Conservation (phyloP, 2,329 filamentous ascomycete genomes). For the Pseudogymnoascus pannorum region DNA sequence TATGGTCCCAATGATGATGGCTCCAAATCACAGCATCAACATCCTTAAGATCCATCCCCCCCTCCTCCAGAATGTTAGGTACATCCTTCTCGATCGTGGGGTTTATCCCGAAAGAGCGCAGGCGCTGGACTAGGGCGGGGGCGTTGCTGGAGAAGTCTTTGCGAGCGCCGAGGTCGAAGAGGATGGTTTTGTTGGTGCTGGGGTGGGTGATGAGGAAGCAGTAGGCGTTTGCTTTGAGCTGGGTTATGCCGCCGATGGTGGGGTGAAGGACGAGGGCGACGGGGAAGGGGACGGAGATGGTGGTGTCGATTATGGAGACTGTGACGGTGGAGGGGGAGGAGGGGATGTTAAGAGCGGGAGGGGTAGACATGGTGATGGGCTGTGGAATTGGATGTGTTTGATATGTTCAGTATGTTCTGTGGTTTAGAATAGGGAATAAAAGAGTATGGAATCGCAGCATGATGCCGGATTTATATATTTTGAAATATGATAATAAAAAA, state of each 20-base stretch:
- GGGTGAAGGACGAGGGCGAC: constrained; percentile 19
- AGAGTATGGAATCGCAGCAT: too few species aligned
- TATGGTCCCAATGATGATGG: constrained; percentile 36
- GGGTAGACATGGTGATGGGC: too few species aligned
- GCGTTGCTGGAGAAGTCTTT: constrained; percentile 39
- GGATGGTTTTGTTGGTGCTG: constrained; percentile 21
- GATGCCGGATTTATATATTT: too few species aligned
- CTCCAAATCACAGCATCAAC: constrained; percentile 32
- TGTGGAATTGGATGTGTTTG: too few species aligned
- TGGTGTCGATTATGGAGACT: constrained; percentile 30
- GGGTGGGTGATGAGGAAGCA: constrained; percentile 42
- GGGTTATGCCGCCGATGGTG: constrained; percentile 30
- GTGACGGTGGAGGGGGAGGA: constrained; percentile 25
- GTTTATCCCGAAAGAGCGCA: constrained; percentile 29
- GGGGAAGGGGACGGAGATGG: constrained; percentile 22
- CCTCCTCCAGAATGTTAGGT: constrained; percentile 33
- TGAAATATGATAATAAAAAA: neutral
- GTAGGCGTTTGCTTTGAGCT: constrained; percentile 34
- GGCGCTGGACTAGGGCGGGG: constrained; percentile 22
- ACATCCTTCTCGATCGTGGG: constrained; percentile 38
- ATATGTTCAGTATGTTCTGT: too few species aligned
- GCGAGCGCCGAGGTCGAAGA: constrained; percentile 33
- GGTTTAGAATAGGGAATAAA: too few species aligned
- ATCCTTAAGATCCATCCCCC: constrained; percentile 28
- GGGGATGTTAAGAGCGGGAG: too few species aligned